phyloP scores from a whole-genome alignment of 2,329 filamentous ascomycete genomes.

The Botrytis elliptica region DNA sequence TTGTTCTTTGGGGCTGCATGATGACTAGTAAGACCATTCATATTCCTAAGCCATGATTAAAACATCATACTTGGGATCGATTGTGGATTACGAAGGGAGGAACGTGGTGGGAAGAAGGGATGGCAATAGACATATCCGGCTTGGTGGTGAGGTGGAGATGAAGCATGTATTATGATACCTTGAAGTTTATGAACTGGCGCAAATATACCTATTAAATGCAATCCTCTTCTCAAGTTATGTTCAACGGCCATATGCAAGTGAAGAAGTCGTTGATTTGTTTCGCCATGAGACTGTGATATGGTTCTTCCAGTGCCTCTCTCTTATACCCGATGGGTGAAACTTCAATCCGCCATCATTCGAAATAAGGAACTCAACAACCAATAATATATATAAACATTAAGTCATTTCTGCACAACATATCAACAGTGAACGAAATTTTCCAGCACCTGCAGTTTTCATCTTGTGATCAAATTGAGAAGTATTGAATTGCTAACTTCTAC shows the following conservation, averaged over 20 bases:
- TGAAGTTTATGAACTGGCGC: constrained; percentile 12
- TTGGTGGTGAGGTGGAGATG: constrained; percentile 7
- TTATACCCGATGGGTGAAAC: background rate
- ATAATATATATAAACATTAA: background rate
- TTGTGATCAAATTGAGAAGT: background rate
- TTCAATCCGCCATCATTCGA: background rate
- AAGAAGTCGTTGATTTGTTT: background rate
- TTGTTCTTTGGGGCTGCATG: constrained; percentile 83
- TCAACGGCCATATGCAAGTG: background rate
- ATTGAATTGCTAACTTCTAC: background rate
- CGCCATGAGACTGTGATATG: background rate
- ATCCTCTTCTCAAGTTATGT: background rate
- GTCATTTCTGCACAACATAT: background rate
- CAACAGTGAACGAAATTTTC: background rate
- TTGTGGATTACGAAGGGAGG: background rate
- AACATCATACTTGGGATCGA: background rate
- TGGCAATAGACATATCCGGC: background rate
- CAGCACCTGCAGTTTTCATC: background rate
- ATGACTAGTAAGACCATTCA: constrained; percentile 96
- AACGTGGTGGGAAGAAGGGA: background rate
- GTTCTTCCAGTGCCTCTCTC: background rate
- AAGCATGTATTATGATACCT: constrained; percentile 21
- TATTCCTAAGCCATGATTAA: constrained; percentile 75
- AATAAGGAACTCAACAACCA: no score
- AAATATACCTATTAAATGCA: background rate